Evolutionary conservation across 2,329 filamentous ascomycete genomes (phyloP).

Genomic region (Cladorrhinum sp.): DNA sequence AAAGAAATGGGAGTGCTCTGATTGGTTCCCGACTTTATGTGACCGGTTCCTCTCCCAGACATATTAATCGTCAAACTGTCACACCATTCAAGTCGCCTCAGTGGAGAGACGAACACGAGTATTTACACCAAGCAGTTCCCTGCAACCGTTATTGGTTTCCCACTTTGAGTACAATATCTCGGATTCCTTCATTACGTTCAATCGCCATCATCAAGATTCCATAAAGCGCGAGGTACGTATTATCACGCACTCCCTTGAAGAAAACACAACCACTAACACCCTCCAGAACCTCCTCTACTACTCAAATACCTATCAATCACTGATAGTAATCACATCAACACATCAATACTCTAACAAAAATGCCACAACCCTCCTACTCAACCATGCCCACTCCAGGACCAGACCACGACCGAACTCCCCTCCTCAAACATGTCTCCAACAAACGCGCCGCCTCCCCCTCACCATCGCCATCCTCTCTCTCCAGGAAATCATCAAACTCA

Average conservation of each 20-base stretch:
- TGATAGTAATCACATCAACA: too few species aligned
- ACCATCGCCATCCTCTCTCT: background rate
- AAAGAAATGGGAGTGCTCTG: slow-evolving; percentile 2
- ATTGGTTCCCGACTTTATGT: background rate
- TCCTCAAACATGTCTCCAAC: background rate
- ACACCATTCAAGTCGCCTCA: background rate
- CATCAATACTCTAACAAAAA: background rate
- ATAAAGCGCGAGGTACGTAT: background rate
- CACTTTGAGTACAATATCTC: background rate
- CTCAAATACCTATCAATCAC: background rate
- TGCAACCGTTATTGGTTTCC: background rate
- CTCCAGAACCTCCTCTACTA: background rate
- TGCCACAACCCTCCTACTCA: background rate
- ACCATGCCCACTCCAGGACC: background rate
- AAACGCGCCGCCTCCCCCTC: background rate
- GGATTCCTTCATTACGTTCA: background rate
- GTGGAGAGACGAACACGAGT: background rate
- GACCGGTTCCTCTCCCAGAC: background rate
- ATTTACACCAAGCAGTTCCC: background rate
- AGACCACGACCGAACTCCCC: background rate
- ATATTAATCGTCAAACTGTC: slow-evolving; percentile 4
- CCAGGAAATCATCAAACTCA: background rate
- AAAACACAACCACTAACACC: background rate
- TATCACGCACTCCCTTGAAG: background rate
- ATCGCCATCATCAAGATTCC: too few species aligned